phyloP scores from a whole-genome alignment of 192 early-diverging fungal species.

The Linnemannia hyalina region DNA sequence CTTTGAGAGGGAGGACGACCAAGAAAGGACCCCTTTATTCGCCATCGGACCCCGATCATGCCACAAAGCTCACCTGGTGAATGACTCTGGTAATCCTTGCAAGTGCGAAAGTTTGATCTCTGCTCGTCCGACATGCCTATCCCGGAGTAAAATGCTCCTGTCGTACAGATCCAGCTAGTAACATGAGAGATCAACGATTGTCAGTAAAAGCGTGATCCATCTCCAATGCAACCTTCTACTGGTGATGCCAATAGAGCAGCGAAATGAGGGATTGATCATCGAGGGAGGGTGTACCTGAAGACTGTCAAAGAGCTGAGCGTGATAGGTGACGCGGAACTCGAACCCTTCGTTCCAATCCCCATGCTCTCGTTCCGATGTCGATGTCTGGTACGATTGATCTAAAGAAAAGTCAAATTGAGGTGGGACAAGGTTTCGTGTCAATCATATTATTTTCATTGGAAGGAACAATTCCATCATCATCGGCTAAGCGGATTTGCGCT shows the following conservation, averaged over 20 bases:
- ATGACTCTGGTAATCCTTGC: conserved; percentile 74
- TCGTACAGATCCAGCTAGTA: conserved; percentile 77
- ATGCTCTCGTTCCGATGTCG: conserved; percentile 64
- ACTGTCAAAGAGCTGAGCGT: conserved; percentile 82
- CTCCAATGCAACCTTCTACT: not conserved
- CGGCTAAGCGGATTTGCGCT: not conserved
- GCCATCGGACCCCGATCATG: not conserved
- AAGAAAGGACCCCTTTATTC: not conserved
- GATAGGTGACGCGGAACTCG: conserved; percentile 76
- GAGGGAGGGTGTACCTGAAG: conserved; percentile 53
- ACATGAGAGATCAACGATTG: not conserved
- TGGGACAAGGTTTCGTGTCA: conserved; percentile 3
- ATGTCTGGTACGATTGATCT: conserved; percentile 77
- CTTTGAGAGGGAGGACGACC: not conserved
- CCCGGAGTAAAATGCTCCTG: conserved; percentile 69
- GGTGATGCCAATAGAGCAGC: not conserved
- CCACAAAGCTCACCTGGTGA: conserved; percentile 60
- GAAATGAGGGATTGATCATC: not conserved
- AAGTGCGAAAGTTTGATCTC: conserved; percentile 74
- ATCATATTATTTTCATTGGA: conserved; percentile 6
- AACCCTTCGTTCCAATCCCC: conserved; percentile 82
- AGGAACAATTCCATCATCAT: not conserved
- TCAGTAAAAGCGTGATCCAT: not conserved
- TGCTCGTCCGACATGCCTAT: conserved; percentile 74
- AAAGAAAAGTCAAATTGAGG: not conserved